Conservation (phyloP, 192 early-diverging fungal genomes). For the Podila minutissima region DNA sequence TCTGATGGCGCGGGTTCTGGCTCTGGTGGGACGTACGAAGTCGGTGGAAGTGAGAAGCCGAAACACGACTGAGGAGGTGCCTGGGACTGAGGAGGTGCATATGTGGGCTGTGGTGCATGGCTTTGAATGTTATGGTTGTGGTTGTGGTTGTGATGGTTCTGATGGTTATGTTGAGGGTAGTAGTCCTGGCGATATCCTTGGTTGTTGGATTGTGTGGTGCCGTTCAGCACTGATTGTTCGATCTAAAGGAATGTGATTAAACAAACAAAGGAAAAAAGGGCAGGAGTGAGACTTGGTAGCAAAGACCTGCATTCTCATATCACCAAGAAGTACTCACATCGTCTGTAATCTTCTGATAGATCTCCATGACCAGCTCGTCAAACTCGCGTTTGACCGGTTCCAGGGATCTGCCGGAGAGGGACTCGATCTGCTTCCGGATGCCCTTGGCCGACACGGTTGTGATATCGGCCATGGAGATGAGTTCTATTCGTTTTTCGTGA, state of each 20-base stretch:
- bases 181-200: constrained; percentile 2
- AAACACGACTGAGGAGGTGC: not conserved
- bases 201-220: constrained; percentile 1
- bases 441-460: constrained; percentile 47
- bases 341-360: constrained; percentile 40
- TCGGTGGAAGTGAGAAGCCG: constrained; percentile 46
- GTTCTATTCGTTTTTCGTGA: constrained; percentile 11
- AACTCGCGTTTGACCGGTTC: constrained; percentile 32
- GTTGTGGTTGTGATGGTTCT: not conserved
- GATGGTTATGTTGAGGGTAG: not conserved
- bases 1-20: constrained; percentile 14
- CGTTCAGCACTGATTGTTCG: not conserved
- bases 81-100: not conserved
- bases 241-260: not conserved
- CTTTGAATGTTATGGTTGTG: not conserved
- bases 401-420: constrained; percentile 26
- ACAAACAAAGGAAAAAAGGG: not conserved
- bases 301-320: too few relatives aligned
- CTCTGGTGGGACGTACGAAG: constrained; percentile 42
- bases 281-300: not conserved
- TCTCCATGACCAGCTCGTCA: constrained; percentile 53
- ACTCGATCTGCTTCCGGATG: constrained; percentile 48
- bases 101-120: not conserved
- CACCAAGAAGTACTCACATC: constrained; percentile 9
- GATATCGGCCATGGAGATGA: constrained; percentile 45